These are phyloP conservation scores for Crucihimalaya himalaica DNA, from an alignment of 345 rosid genomes.

Conservation along the genomic window DNA sequence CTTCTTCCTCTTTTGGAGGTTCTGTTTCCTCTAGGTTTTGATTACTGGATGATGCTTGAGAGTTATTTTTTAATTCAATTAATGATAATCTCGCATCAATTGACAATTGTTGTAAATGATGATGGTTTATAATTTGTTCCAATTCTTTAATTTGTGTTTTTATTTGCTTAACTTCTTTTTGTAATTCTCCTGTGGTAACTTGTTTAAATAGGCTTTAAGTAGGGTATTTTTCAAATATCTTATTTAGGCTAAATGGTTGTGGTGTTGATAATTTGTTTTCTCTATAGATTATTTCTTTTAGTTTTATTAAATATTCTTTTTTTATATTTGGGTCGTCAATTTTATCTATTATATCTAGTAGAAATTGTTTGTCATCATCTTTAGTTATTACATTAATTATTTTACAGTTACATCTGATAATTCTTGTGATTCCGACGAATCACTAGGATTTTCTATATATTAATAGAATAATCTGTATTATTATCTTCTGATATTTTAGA, in stretches of 20 bases:
- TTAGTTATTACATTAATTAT: background rate
- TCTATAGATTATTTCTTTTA: too few relatives aligned
- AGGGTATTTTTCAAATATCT: background rate
- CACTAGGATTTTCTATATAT: too few relatives aligned
- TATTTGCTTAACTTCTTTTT: background rate
- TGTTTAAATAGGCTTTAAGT: background rate
- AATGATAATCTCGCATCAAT: too few relatives aligned
- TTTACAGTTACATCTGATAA: too few relatives aligned
- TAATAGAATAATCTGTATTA: too few relatives aligned
- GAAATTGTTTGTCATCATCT: background rate
- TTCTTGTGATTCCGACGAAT: too few relatives aligned
- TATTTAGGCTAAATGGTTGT: background rate
- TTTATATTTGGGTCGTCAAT: background rate
- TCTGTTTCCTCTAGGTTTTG: too few relatives aligned
- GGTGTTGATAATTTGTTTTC: background rate
- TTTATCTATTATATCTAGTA: background rate
- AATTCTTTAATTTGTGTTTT: background rate
- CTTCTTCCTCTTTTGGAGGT: too few relatives aligned
- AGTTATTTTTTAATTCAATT: too few relatives aligned
- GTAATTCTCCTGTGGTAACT: background rate
- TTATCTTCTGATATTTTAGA: background rate
- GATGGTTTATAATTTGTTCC: background rate
- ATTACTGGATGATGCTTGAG: too few relatives aligned
- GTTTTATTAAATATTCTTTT: background rate
- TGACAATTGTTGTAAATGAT: too few relatives aligned